Percentiles rank a stretch among this genome's conserved stretches.
phyloP scores from a whole-genome alignment of 495 filamentous ascomycete genomes.

The Paragyromitra xinjiangensis region DNA sequence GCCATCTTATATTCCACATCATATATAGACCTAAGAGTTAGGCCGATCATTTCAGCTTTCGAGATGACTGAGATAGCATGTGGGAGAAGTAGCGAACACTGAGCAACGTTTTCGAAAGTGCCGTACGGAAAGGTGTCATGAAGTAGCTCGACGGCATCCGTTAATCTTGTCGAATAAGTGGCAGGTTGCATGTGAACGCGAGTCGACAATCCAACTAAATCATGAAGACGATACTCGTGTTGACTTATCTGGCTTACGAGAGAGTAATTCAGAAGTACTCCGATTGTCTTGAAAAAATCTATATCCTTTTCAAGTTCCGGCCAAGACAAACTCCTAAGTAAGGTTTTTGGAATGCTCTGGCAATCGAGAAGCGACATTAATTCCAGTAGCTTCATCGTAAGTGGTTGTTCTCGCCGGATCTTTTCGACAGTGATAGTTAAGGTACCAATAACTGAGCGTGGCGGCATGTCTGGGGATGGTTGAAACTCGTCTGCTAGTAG shows the following conservation, averaged over 20 bases:
- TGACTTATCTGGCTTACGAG: slow-evolving; percentile 12
- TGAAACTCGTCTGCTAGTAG: slow-evolving; percentile 13
- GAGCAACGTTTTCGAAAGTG: slow-evolving; percentile 7
- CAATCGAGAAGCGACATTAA: slow-evolving; percentile 43
- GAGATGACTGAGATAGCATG: slow-evolving; percentile 4
- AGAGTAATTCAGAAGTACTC: slow-evolving; percentile 11
- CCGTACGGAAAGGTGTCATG: not conserved
- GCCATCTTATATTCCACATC: not conserved
- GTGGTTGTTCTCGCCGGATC: slow-evolving; percentile 15
- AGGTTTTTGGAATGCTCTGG: slow-evolving; percentile 28
- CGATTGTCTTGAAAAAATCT: not conserved
- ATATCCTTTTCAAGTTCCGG: not conserved
- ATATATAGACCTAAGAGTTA: not conserved
- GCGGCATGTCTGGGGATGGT: slow-evolving; percentile 14
- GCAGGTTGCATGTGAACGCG: slow-evolving; percentile 5
- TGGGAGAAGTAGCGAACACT: slow-evolving; percentile 25
- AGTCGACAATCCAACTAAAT: slow-evolving; percentile 11
- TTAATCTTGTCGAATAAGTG: slow-evolving; percentile 8
- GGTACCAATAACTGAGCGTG: slow-evolving; percentile 33
- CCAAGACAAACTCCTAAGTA: slow-evolving; percentile 16
- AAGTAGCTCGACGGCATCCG: not conserved
- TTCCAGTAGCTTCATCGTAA: slow-evolving; percentile 25
- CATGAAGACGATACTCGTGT: slow-evolving; percentile 10
- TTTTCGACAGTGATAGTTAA: slow-evolving; percentile 34
- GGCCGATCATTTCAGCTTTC: not conserved